Evolutionary conservation across 805 yeast genomes (phyloP).

Genomic region (Sugiyamaella qingdaonensis): DNA sequence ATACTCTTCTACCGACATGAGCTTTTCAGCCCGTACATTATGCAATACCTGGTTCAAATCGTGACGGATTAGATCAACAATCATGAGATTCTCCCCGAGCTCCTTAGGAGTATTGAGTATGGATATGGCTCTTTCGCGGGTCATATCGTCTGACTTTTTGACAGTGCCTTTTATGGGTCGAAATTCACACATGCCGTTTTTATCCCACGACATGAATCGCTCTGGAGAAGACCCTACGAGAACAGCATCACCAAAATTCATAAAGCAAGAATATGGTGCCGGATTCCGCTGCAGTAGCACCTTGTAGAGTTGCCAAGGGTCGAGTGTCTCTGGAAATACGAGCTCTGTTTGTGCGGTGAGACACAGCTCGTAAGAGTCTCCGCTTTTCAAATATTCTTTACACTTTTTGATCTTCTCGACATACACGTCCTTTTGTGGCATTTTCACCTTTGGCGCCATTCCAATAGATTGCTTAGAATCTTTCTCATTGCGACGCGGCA

Average conservation of each 20-base stretch:
- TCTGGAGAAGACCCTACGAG: slow-evolving; percentile 92
- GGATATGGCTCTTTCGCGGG: slow-evolving; percentile 53
- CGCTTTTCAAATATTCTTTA: slow-evolving; percentile 62
- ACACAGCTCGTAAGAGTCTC: slow-evolving; percentile 93
- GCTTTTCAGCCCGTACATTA: slow-evolving; percentile 63
- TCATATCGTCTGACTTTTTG: slow-evolving; percentile 51
- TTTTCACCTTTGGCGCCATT: slow-evolving; percentile 13
- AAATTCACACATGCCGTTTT: slow-evolving; percentile 55
- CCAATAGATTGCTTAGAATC: slow-evolving; percentile 15
- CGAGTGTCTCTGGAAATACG: slow-evolving; percentile 42
- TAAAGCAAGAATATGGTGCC: slow-evolving; percentile 83
- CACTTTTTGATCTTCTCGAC: slow-evolving; percentile 53
- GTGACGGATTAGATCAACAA: slow-evolving; percentile 91
- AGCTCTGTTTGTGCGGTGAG: slow-evolving; percentile 72
- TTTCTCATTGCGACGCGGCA: slow-evolving; percentile 30
- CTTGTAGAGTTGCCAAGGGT: slow-evolving; percentile 79
- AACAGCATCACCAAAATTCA: slow-evolving; percentile 51
- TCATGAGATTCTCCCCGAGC: slow-evolving; percentile 93
- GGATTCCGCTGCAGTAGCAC: slow-evolving; percentile 71
- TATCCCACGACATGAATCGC: slow-evolving; percentile 78
- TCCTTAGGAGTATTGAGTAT: slow-evolving; percentile 83
- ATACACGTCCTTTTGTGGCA: slow-evolving; percentile 56
- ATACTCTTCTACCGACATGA: slow-evolving; percentile 92
- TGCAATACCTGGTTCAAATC: slow-evolving; percentile 69
- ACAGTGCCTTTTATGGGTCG: slow-evolving; percentile 98